These are phyloP conservation scores for Comarum palustre DNA, from an alignment of 306 rosid genomes.

Conservation along the genomic window DNA sequence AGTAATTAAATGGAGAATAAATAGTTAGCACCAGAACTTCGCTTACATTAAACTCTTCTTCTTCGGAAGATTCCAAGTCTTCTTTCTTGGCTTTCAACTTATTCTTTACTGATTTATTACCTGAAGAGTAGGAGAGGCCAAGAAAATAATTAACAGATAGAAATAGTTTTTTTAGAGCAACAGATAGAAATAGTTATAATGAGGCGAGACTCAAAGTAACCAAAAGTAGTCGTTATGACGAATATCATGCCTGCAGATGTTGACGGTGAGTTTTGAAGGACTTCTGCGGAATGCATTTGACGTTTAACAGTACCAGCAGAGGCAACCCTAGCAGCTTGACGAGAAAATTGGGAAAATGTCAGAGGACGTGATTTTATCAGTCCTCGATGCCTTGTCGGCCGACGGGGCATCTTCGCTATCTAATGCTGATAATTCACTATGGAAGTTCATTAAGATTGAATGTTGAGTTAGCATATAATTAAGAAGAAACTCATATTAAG, in stretches of 20 bases:
- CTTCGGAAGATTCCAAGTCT: conserved; percentile 48
- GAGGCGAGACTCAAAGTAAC: background rate
- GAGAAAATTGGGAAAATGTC: conserved; percentile 64
- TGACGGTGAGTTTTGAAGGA: conserved; percentile 23
- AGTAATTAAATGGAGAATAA: background rate
- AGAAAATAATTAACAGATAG: background rate
- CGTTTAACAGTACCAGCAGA: conserved; percentile 22
- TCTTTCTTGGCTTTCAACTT: conserved; percentile 30
- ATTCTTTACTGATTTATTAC: conserved; percentile 25
- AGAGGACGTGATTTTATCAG: conserved; percentile 39
- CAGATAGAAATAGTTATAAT: background rate
- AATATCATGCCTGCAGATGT: conserved; percentile 22
- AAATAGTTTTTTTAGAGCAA: no score
- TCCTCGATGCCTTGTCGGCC: conserved; percentile 33
- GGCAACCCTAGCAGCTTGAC: conserved; percentile 41
- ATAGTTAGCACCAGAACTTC: background rate
- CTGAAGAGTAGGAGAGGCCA: conserved; percentile 26
- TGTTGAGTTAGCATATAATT: background rate
- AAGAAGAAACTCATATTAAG: background rate
- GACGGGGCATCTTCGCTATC: conserved; percentile 44
- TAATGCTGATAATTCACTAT: background rate
- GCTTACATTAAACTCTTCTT: conserved; percentile 62
- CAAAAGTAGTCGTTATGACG: background rate
- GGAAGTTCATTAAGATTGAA: background rate
- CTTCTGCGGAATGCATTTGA: conserved; percentile 19